Evolutionary conservation across 1,139 yeast species (phyloP).

Genomic region (Taphrina communis): DNA sequence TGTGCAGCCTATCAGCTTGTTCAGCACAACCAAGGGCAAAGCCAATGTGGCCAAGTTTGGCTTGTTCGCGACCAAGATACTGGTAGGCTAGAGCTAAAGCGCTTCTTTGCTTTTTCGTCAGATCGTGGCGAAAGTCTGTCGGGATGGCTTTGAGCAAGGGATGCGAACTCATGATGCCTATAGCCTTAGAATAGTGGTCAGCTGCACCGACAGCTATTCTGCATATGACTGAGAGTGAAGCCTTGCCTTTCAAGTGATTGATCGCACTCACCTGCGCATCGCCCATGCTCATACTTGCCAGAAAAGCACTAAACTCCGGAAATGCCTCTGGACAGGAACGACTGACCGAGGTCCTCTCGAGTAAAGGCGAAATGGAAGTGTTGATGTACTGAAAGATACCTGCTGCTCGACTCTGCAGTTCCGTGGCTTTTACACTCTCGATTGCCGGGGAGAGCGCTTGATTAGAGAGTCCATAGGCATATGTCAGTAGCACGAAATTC

Average conservation of each 20-base stretch:
- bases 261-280: conserved; percentile 20
- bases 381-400: conserved; percentile 24
- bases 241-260: conserved; percentile 11
- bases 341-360: not conserved
- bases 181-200: conserved; percentile 25
- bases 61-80: conserved; percentile 23
- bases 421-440: not conserved
- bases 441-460: not conserved
- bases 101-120: not conserved
- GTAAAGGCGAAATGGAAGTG: not conserved
- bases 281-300: conserved; percentile 20
- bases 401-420: conserved; percentile 25
- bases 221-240: conserved; percentile 28
- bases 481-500: conserved; percentile 32
- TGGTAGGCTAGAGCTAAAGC: conserved; percentile 30
- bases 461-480: conserved; percentile 34
- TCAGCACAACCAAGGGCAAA: conserved; percentile 29
- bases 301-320: conserved; percentile 16
- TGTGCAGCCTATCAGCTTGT: conserved; percentile 13
- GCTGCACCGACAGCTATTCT: conserved; percentile 29
- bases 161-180: conserved; percentile 30
- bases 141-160: conserved; percentile 27
- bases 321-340: conserved; percentile 28
- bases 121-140: not conserved
- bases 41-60: conserved; percentile 16